Evolutionary conservation across 2,329 filamentous ascomycete genomes (phyloP).

Genomic region (Dactylellina parvicollis): DNA sequence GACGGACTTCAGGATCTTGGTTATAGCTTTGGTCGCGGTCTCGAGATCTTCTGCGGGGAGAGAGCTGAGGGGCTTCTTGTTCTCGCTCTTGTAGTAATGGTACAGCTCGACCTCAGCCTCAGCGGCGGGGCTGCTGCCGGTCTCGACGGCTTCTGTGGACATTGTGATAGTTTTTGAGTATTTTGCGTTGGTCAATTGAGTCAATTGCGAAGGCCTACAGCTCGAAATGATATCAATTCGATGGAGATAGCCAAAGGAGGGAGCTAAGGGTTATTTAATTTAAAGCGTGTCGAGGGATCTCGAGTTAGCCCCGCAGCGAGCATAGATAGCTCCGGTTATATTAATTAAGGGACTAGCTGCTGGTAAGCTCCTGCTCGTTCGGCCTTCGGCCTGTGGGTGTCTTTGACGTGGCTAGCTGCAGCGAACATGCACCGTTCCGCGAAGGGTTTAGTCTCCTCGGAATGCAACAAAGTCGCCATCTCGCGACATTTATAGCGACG

Average conservation of each 20-base stretch:
- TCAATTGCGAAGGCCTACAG: neutral
- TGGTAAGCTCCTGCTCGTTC: neutral
- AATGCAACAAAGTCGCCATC: neutral
- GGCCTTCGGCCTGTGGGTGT: slow-evolving; percentile 16
- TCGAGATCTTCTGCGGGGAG: slow-evolving; percentile 31
- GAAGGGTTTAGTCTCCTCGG: slow-evolving; percentile 13
- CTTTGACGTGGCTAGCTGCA: slow-evolving; percentile 49
- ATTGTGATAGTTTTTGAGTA: slow-evolving; percentile 2
- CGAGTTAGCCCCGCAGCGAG: slow-evolving; percentile 26
- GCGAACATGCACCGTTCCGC: slow-evolving; percentile 20
- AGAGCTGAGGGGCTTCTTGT: slow-evolving; percentile 47
- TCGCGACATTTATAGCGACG: too few relatives aligned
- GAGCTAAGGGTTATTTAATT: too few relatives aligned
- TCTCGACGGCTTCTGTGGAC: slow-evolving; percentile 45
- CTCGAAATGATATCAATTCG: neutral
- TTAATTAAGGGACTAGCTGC: neutral
- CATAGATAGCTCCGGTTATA: neutral
- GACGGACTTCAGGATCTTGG: slow-evolving; percentile 36
- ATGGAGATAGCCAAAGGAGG: too few relatives aligned
- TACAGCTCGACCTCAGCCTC: slow-evolving; percentile 21
- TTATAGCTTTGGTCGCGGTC: slow-evolving; percentile 10
- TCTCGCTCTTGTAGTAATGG: slow-evolving; percentile 39
- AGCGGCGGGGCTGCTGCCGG: neutral
- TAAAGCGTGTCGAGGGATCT: too few relatives aligned
- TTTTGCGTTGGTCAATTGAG: neutral